These are phyloP conservation scores for Magnusiomyces fungicola DNA, from an alignment of 1,139 yeast genomes.

Conservation along the genomic window DNA sequence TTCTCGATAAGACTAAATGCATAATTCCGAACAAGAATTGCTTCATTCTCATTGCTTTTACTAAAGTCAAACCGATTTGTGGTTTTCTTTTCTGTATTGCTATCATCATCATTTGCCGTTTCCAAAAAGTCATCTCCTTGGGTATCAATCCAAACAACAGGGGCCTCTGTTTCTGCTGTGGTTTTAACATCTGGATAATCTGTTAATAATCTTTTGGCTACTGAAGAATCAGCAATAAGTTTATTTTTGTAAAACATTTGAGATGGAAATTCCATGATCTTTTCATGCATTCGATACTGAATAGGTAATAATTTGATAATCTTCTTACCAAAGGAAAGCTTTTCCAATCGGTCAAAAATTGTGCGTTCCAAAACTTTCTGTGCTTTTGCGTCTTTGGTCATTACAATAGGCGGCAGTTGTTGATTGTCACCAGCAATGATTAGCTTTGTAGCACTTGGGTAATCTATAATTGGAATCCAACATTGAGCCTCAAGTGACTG, in stretches of 20 bases:
- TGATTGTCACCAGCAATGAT: conserved; percentile 62
- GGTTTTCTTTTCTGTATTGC: conserved; percentile 10
- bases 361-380: conserved; percentile 49
- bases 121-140: conserved; percentile 74
- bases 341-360: conserved; percentile 69
- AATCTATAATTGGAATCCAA: conserved; percentile 85
- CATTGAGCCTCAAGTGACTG: conserved; percentile 93
- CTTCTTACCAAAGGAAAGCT: conserved; percentile 41
- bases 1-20: conserved; percentile 52
- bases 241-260: conserved; percentile 52
- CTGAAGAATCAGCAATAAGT: conserved; percentile 56
- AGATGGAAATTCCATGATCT: conserved; percentile 78
- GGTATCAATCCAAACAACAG: conserved; percentile 80
- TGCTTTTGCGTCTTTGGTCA: conserved; percentile 31
- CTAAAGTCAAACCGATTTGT: conserved; percentile 26
- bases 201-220: conserved; percentile 43
- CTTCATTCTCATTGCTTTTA: conserved; percentile 71
- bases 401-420: conserved; percentile 56
- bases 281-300: conserved; percentile 81
- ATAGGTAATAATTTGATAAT: conserved; percentile 53
- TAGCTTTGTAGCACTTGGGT: conserved; percentile 50
- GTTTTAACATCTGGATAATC: conserved; percentile 51
- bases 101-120: conserved; percentile 36
- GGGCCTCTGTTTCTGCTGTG: conserved; percentile 39
- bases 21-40: conserved; percentile 51